Base-by-base conservation (phyloP, 768 basidiomycete genomes). In the Astraeus odoratus region DNA sequence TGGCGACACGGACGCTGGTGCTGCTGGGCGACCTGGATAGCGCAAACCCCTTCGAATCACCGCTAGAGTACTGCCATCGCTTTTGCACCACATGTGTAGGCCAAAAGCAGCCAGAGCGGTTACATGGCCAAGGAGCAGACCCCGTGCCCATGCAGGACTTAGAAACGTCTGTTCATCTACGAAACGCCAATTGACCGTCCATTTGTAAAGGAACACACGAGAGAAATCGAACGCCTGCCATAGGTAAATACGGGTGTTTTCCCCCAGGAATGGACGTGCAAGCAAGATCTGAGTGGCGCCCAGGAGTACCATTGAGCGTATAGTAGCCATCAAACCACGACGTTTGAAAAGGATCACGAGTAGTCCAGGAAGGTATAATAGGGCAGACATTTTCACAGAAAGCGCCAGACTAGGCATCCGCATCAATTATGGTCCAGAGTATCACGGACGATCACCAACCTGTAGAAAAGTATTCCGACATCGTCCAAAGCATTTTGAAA, bases 121-220 rank as follows among this genome's bases (percentile, higher is more conserved):
- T 9, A 78, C 60, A 57, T 97, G 94, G 5, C 77, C 80, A 12
- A 76, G 48, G 15, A 98, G 67, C 13, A 99, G 69, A 1, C 68
- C 65, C 33, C 61, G 67, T 1, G 86, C 80, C 67, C 84, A 86
- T 35, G 57, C 60, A 3, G 65, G 60, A 48, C 80, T 83, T 38
- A 89, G 66, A 66, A 97, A 98, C 5, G 69, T 70, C n/a, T 76
- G 69, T 59, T 93, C 87, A 22, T 74, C 69, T 2, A 99, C 51
- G 57, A 95, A 85, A 36, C 92, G 78, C 96, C 96, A 99, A 59
- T 98, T 99, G 45, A 97, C 93, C 0, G 95, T 97, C 95, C 95
- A 99, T 60, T 88, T 82, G 64, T 87, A 96, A 24, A 96, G 66
- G 67, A 99, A 99, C 7, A 82, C 74, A 12, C 96, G 83, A 3